These are phyloP conservation scores for Bimuria novae-zelandiae DNA, from an alignment of 2,329 filamentous ascomycete genomes.

Conservation along the genomic window DNA sequence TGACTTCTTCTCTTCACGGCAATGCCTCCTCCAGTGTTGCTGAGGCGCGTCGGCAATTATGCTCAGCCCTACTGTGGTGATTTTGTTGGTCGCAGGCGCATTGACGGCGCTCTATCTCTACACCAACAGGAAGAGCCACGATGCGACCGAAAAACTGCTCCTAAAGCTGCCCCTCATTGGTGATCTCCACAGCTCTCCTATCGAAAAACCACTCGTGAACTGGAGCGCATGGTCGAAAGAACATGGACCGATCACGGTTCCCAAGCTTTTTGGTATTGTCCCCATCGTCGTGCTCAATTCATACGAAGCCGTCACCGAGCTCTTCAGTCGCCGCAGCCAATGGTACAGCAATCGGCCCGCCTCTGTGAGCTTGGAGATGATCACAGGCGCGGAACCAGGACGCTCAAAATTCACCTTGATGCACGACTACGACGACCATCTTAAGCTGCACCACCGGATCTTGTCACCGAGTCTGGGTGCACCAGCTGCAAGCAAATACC, in stretches of 20 bases:
- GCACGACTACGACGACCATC: slow-evolving; percentile 5
- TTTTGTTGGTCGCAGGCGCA: background rate
- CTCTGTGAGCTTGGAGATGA: slow-evolving; percentile 3
- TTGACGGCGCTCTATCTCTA: background rate
- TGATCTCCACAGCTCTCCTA: background rate
- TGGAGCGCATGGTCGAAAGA: slow-evolving; percentile 4
- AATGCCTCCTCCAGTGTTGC: background rate
- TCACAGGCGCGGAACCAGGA: background rate
- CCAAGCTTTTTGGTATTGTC: background rate
- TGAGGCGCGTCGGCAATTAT: background rate
- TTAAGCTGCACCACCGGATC: background rate
- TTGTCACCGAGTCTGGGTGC: background rate
- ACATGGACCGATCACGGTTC: background rate
- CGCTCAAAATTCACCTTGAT: slow-evolving; percentile 1
- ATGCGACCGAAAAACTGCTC: background rate
- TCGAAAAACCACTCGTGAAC: background rate
- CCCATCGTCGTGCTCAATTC: slow-evolving; percentile 3
- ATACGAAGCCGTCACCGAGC: slow-evolving; percentile 2
- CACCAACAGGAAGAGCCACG: background rate
- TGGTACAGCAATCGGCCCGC: slow-evolving; percentile 2
- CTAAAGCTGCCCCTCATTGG: slow-evolving; percentile 2
- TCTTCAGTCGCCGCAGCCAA: slow-evolving; percentile 1
- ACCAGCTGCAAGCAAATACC: background rate
- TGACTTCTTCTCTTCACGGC: no score
- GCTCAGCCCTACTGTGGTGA: background rate